Percentiles rank a stretch among this genome's conserved stretches.
Conservation (phyloP, 2,329 filamentous ascomycete genomes). For the Fusarium avenaceum region DNA sequence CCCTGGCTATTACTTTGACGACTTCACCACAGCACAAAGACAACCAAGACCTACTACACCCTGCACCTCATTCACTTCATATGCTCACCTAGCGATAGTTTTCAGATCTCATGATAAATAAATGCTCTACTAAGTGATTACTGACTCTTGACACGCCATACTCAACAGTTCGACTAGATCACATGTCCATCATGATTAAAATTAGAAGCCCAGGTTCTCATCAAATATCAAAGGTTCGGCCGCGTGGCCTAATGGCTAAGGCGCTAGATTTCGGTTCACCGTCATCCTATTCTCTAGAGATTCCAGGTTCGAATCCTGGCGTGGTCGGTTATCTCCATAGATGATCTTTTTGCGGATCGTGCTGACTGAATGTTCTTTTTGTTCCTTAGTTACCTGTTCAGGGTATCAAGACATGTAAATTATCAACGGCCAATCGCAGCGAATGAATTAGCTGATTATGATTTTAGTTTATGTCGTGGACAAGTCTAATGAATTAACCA, state of each 20-base stretch:
- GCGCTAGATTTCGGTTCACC: conserved; percentile 58
- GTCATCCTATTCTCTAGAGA: conserved; percentile 54
- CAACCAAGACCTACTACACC: not conserved
- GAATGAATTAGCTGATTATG: not conserved
- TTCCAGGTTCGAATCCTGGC: conserved; percentile 60
- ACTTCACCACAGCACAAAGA: not conserved
- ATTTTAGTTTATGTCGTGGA: not conserved
- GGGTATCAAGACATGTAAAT: not conserved
- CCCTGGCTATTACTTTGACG: not conserved
- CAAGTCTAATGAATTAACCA: not conserved
- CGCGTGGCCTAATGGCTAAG: conserved; percentile 61
- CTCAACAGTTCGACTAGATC: not conserved
- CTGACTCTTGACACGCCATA: not conserved
- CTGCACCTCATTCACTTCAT: not conserved
- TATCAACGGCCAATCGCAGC: not conserved
- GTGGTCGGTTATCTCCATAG: conserved; percentile 51
- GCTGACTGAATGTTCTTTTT: not conserved
- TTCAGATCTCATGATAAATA: not conserved
- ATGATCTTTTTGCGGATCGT: not conserved
- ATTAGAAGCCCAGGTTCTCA: not conserved
- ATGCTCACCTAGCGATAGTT: not conserved
- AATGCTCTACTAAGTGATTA: not conserved
- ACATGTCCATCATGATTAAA: fast-evolving
- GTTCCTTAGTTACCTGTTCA: not conserved
- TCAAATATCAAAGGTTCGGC: conserved; percentile 42